phyloP scores from a whole-genome alignment of 164 flowering plant species.

The Tetracentron sinense region DNA sequence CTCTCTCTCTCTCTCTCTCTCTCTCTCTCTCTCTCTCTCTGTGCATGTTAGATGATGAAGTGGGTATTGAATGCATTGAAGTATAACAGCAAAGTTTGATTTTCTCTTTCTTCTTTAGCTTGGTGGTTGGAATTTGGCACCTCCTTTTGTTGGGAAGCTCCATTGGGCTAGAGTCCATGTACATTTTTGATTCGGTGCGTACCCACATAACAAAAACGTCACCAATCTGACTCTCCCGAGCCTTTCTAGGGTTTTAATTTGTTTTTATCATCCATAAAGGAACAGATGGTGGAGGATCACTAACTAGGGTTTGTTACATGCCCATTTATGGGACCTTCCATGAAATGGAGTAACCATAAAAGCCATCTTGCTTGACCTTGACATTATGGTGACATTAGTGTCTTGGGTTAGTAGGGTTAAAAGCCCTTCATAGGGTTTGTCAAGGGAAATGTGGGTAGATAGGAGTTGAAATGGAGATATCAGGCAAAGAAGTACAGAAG shows the following conservation, averaged over 20 bases:
- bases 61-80: no score
- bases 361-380: no score
- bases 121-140: neutral
- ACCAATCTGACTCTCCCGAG: neutral
- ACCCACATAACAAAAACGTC: neutral
- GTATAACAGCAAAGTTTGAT: no score
- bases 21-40: no score
- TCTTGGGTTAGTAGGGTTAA: no score
- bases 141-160: neutral
- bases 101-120: neutral
- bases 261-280: no score
- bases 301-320: neutral
- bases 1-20: slow-evolving; percentile 3
- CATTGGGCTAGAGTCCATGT: neutral
- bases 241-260: neutral
- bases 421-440: no score
- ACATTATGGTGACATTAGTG: no score
- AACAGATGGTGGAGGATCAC: neutral
- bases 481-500: neutral
- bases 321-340: neutral
- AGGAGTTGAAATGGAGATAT: neutral
- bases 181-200: neutral
- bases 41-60: slow-evolving; percentile 1
- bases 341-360: no score
- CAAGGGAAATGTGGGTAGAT: no score